Percentiles rank a stretch among this genome's conserved stretches.
These are phyloP conservation scores for Fragaria nilgerrensis DNA, from an alignment of 306 rosid genomes.

Conservation along the genomic window DNA sequence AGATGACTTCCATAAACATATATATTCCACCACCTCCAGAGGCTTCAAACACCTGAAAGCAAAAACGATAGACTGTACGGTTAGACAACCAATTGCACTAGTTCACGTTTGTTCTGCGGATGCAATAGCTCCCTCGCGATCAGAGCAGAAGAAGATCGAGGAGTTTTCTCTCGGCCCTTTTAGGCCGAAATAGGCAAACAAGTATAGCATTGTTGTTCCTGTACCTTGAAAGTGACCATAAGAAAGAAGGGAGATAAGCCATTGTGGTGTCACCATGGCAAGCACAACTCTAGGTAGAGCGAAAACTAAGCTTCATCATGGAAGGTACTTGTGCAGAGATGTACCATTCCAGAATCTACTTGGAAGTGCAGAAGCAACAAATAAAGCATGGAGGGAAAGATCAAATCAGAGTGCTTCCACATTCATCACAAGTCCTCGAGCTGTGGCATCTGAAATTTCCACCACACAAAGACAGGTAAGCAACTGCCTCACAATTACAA, in stretches of 20 bases:
- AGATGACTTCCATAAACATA: slow-evolving; percentile 8
- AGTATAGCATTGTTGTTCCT: background rate
- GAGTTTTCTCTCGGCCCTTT: background rate
- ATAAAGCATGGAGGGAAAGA: slow-evolving; percentile 14
- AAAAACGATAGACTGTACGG: background rate
- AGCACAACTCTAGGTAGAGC: slow-evolving; percentile 27
- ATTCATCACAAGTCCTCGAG: slow-evolving; percentile 18
- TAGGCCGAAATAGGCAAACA: background rate
- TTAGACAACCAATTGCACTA: background rate
- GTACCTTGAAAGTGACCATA: background rate
- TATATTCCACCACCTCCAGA: background rate
- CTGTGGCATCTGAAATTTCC: slow-evolving; percentile 27
- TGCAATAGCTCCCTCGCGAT: background rate
- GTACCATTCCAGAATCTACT: background rate
- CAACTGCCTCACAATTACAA: background rate
- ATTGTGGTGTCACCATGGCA: slow-evolving; percentile 24
- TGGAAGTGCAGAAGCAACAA: slow-evolving; percentile 8
- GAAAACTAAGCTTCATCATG: slow-evolving; percentile 9
- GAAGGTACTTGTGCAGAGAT: slow-evolving; percentile 20
- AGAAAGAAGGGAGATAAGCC: background rate
- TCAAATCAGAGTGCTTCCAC: background rate
- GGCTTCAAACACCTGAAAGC: background rate
- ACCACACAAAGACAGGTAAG: slow-evolving; percentile 21
- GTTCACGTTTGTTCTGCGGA: background rate
- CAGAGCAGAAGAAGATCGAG: background rate